Conservation (phyloP, 2,329 filamentous ascomycete genomes). For the Xylariaceae sp. region DNA sequence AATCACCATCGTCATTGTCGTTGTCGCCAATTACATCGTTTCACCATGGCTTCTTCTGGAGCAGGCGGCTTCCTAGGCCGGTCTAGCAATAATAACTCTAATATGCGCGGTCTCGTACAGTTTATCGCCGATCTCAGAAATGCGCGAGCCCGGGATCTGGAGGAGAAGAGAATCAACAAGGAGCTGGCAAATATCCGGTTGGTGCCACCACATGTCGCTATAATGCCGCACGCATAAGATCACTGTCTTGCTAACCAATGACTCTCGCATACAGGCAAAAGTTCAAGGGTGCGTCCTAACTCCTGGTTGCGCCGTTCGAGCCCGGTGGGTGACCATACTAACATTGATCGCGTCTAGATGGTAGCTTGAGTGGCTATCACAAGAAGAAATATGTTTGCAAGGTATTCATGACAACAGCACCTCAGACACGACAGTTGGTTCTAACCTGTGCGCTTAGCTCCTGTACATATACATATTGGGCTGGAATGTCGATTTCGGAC, state of each 20-base stretch:
- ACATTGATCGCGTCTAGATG: constrained; percentile 50
- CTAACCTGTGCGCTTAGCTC: constrained; percentile 46
- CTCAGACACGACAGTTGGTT: constrained; percentile 4
- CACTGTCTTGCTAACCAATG: constrained; percentile 10
- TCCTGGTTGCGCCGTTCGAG: neutral
- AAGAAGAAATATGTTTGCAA: constrained; percentile 99
- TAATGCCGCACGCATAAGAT: neutral
- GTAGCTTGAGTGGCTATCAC: constrained; percentile 89
- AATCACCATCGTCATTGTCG: neutral
- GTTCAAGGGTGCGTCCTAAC: constrained; percentile 65
- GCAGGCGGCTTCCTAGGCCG: constrained; percentile 59
- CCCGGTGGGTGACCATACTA: constrained; percentile 13
- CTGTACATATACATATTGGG: constrained; percentile 98
- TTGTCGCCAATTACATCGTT: constrained; percentile 14
- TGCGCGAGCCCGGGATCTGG: constrained; percentile 86
- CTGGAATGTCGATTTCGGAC: constrained; percentile 98
- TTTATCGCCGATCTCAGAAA: constrained; percentile 98
- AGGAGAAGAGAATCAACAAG: constrained; percentile 99
- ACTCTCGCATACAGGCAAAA: constrained; percentile 60
- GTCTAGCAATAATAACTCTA: constrained; percentile 59
- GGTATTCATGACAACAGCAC: constrained; percentile 41
- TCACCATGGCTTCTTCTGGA: constrained; percentile 50
- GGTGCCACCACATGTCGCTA: constrained; percentile 28
- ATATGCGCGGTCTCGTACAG: constrained; percentile 83
- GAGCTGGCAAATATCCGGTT: constrained; percentile 93